Conservation (phyloP, 2,329 filamentous ascomycete species). For the Zymoseptoria ardabiliae region DNA sequence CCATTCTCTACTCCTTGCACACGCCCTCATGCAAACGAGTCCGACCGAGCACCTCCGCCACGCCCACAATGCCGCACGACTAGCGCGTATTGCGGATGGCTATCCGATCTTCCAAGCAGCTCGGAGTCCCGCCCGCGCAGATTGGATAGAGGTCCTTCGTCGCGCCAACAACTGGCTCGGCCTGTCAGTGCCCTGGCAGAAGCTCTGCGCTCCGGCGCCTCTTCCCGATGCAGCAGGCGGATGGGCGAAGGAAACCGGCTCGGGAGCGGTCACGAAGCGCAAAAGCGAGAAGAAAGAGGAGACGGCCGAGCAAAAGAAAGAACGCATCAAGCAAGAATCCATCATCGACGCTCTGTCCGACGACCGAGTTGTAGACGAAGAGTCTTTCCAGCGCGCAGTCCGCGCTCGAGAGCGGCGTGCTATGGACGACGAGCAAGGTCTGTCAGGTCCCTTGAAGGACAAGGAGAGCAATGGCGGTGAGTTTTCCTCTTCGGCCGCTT, state of each 20-base stretch:
- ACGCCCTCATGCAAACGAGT: slow-evolving; percentile 72
- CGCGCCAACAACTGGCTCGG: slow-evolving; percentile 63
- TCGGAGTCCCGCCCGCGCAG: slow-evolving; percentile 62
- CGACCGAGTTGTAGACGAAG: slow-evolving; percentile 60
- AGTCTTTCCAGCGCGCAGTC: slow-evolving; percentile 57
- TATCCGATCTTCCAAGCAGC: slow-evolving; percentile 73
- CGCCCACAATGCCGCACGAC: slow-evolving; percentile 71
- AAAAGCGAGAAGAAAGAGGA: slow-evolving; percentile 27
- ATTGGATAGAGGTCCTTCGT: slow-evolving; percentile 72
- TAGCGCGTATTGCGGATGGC: slow-evolving; percentile 66
- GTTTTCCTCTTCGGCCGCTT: slow-evolving; percentile 5
- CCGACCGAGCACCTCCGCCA: slow-evolving; percentile 70
- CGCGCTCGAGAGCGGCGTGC: slow-evolving; percentile 51
- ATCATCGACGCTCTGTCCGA: slow-evolving; percentile 62
- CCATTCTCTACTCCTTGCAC: slow-evolving; percentile 69
- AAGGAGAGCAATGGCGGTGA: slow-evolving; percentile 8
- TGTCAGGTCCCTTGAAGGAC: slow-evolving; percentile 29
- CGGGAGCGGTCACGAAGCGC: slow-evolving; percentile 15
- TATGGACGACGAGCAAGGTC: slow-evolving; percentile 49
- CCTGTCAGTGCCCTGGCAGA: slow-evolving; percentile 60
- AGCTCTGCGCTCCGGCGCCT: slow-evolving; percentile 51
- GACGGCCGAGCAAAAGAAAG: slow-evolving; percentile 49
- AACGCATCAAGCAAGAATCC: slow-evolving; percentile 56
- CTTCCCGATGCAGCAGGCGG: slow-evolving; percentile 32
- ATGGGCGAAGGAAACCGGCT: slow-evolving; percentile 25